These are phyloP conservation scores for Bruguiera parviflora DNA, from an alignment of 345 rosid genomes.

Conservation along the genomic window DNA sequence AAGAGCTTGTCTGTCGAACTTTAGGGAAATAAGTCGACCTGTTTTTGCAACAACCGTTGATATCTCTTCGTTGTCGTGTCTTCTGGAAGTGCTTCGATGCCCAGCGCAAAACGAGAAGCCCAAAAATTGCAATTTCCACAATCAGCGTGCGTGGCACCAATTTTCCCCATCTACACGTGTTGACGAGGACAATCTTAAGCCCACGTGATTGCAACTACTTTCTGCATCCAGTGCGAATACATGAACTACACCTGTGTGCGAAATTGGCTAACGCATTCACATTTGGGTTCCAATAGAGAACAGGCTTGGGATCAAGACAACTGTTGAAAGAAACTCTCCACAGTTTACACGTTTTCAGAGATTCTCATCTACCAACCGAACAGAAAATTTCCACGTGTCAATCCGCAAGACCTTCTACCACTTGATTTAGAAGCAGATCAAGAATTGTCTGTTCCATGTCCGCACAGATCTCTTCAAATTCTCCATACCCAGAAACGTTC, in stretches of 20 bases:
- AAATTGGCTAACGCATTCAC: slow-evolving; percentile 23
- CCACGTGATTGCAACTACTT: slow-evolving; percentile 5
- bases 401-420: slow-evolving; percentile 39
- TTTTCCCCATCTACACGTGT: too few species aligned
- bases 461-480: slow-evolving; percentile 44
- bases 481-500: slow-evolving; percentile 26
- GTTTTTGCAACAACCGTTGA: too few species aligned
- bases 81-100: too few species aligned
- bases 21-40: too few species aligned
- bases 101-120: too few species aligned
- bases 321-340: not conserved
- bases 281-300: not conserved
- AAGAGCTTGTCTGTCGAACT: too few species aligned
- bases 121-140: too few species aligned
- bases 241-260: not conserved
- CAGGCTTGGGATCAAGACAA: not conserved
- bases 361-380: not conserved
- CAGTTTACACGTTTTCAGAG: not conserved
- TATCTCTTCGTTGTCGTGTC: too few species aligned
- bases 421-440: slow-evolving; percentile 26
- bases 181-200: too few species aligned
- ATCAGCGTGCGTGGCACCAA: too few species aligned
- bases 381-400: slow-evolving; percentile 24
- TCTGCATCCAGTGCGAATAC: not conserved
- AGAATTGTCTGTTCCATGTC: slow-evolving; percentile 53